Evolutionary conservation across 2,329 filamentous ascomycete genomes (phyloP).

Genomic region (Neofusicoccum parvum): DNA sequence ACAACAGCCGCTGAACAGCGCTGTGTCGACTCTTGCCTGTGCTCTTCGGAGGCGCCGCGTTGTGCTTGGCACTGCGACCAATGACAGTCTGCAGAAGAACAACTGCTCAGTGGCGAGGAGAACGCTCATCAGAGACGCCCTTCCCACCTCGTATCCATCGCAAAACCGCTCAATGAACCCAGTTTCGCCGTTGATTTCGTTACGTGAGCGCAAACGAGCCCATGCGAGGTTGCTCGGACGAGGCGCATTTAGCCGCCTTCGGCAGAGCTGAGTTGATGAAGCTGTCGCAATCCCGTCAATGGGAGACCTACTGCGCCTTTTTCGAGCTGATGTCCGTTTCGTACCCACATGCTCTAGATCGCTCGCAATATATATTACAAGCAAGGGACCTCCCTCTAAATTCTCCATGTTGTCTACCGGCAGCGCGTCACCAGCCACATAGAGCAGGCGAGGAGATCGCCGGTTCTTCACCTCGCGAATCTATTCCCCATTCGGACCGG

Average conservation of each 20-base stretch:
- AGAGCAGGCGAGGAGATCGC: neutral
- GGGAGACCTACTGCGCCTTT: neutral
- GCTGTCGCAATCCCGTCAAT: neutral
- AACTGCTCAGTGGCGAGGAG: neutral
- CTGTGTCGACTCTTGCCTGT: neutral
- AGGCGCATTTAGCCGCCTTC: constrained; percentile 1
- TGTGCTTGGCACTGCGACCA: neutral
- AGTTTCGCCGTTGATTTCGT: neutral
- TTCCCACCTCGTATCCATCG: neutral
- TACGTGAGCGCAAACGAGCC: neutral
- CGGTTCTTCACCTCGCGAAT: neutral
- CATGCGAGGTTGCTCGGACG: neutral
- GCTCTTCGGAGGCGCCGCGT: neutral
- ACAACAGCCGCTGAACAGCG: neutral
- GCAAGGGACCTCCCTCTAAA: neutral
- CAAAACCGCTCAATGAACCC: neutral
- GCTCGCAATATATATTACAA: neutral
- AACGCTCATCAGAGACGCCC: neutral
- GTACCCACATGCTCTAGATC: neutral
- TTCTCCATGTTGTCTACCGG: neutral
- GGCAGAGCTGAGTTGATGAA: neutral
- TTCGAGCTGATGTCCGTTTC: neutral
- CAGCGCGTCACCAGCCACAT: neutral
- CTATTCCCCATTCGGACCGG: neutral
- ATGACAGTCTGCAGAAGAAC: neutral